phyloP scores from a whole-genome alignment of 495 filamentous ascomycete genomes.

The Penicillium herquei region DNA sequence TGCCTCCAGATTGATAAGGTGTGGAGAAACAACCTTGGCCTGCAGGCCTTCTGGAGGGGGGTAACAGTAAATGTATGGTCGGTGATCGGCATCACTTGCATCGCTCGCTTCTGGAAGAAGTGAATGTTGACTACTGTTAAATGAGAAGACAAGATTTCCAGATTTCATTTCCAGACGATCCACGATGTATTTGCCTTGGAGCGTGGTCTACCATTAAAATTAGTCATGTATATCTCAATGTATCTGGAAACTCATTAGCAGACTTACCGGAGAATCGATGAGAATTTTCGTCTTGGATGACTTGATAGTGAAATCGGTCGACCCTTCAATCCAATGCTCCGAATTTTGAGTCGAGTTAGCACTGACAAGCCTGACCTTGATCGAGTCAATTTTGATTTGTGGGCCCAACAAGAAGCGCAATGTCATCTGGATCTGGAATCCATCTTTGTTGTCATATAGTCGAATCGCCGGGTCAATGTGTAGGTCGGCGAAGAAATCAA shows the following conservation, averaged over 20 bases:
- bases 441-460: slow-evolving; percentile 71
- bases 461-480: slow-evolving; percentile 65
- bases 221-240: slow-evolving; percentile 11
- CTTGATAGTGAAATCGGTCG: slow-evolving; percentile 33
- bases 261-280: slow-evolving; percentile 38
- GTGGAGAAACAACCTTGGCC: slow-evolving; percentile 45
- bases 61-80: slow-evolving; percentile 51
- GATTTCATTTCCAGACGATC: slow-evolving; percentile 67
- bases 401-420: slow-evolving; percentile 73
- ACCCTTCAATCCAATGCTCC: slow-evolving; percentile 44
- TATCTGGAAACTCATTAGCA: no score
- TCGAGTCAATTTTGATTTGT: slow-evolving; percentile 61
- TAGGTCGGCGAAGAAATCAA: slow-evolving; percentile 70
- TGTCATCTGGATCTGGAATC: slow-evolving; percentile 69
- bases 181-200: slow-evolving; percentile 73
- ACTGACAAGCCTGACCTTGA: slow-evolving; percentile 62
- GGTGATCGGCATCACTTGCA: slow-evolving; percentile 33
- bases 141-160: slow-evolving; percentile 64
- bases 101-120: slow-evolving; percentile 40
- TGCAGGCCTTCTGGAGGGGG: slow-evolving; percentile 47
- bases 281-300: slow-evolving; percentile 38
- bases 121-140: slow-evolving; percentile 31
- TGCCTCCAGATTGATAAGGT: slow-evolving; percentile 67
- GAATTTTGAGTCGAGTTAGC: slow-evolving; percentile 31
- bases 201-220: slow-evolving; percentile 49